These are phyloP conservation scores for Yamadazyma takamatsuzukensis DNA, from an alignment of 805 yeast genomes.

Conservation along the genomic window DNA sequence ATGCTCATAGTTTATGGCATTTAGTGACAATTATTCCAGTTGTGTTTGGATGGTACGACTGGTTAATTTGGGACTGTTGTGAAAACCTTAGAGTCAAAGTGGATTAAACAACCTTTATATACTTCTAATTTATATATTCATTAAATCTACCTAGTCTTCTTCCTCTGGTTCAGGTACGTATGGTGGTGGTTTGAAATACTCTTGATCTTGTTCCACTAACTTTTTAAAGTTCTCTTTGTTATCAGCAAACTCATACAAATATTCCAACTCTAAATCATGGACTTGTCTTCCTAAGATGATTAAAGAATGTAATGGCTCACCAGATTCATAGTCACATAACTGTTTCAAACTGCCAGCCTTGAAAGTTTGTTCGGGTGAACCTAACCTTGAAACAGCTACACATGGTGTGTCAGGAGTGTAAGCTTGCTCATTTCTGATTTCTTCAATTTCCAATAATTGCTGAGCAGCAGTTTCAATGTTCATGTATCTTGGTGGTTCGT, in stretches of 20 bases:
- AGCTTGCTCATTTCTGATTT: slow-evolving; percentile 66
- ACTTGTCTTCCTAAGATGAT: slow-evolving; percentile 89
- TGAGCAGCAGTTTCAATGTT: slow-evolving; percentile 82
- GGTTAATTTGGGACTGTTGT: slow-evolving; percentile 41
- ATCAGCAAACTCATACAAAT: slow-evolving; percentile 70
- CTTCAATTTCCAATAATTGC: slow-evolving; percentile 87
- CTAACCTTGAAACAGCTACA: slow-evolving; percentile 87
- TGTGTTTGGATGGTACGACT: slow-evolving; percentile 41
- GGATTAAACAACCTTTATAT: slow-evolving; percentile 1
- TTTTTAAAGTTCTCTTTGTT: slow-evolving; percentile 48
- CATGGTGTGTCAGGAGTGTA: slow-evolving; percentile 88
- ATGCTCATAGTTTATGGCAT: slow-evolving; percentile 97
- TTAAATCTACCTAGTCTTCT: slow-evolving; percentile 5
- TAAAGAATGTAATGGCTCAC: slow-evolving; percentile 91
- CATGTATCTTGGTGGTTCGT: slow-evolving; percentile 98
- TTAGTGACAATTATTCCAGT: slow-evolving; percentile 62
- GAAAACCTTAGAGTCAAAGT: slow-evolving; percentile 22
- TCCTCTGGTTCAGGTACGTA: slow-evolving; percentile 47
- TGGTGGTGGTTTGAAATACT: slow-evolving; percentile 69
- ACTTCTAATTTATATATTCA: slow-evolving; percentile 1
- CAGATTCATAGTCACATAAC: slow-evolving; percentile 79
- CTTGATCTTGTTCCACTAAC: slow-evolving; percentile 56
- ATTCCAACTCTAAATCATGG: slow-evolving; percentile 89
- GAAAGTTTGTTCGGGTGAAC: slow-evolving; percentile 78
- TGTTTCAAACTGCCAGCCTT: slow-evolving; percentile 82